These are phyloP conservation scores for Lentinula novae-zelandiae DNA, from an alignment of 1,284 basidiomycete species.

Conservation along the genomic window DNA sequence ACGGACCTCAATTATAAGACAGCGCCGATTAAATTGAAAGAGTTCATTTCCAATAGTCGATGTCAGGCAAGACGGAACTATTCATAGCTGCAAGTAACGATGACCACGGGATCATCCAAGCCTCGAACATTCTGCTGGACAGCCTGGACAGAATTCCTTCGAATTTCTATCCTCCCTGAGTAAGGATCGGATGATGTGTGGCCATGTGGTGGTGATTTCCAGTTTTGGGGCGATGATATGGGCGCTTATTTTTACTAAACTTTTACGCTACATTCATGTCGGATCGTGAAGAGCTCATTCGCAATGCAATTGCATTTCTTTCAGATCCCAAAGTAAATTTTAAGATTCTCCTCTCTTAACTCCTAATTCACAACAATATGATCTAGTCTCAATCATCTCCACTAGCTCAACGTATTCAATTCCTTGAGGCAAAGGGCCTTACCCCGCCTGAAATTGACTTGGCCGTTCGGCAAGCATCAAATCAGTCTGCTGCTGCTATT, in stretches of 20 bases:
- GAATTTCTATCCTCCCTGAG: neutral
- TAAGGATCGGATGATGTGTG: too few species aligned
- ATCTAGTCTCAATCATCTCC: slow-evolving; percentile 69
- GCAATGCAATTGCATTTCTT: slow-evolving; percentile 80
- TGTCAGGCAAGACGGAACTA: neutral
- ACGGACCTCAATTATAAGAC: neutral
- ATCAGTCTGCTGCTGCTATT: slow-evolving; percentile 24
- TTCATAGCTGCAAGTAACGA: neutral
- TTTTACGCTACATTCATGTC: slow-evolving; percentile 37
- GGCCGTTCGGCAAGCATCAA: slow-evolving; percentile 67
- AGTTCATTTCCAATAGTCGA: neutral
- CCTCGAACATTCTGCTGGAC: neutral
- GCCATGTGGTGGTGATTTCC: too few species aligned
- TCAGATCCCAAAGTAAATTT: slow-evolving; percentile 64
- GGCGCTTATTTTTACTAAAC: neutral
- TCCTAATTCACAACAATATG: slow-evolving; percentile 7
- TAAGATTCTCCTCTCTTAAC: neutral
- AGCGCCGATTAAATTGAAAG: neutral
- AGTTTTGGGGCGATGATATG: neutral
- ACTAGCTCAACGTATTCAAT: slow-evolving; percentile 84
- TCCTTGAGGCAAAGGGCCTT: slow-evolving; percentile 93
- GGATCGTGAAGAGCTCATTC: slow-evolving; percentile 69
- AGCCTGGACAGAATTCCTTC: neutral
- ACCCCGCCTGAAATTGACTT: slow-evolving; percentile 83
- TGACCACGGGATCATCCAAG: neutral